phyloP scores from a whole-genome alignment of 2,329 filamentous ascomycete species.

The Fusarium miscanthi region DNA sequence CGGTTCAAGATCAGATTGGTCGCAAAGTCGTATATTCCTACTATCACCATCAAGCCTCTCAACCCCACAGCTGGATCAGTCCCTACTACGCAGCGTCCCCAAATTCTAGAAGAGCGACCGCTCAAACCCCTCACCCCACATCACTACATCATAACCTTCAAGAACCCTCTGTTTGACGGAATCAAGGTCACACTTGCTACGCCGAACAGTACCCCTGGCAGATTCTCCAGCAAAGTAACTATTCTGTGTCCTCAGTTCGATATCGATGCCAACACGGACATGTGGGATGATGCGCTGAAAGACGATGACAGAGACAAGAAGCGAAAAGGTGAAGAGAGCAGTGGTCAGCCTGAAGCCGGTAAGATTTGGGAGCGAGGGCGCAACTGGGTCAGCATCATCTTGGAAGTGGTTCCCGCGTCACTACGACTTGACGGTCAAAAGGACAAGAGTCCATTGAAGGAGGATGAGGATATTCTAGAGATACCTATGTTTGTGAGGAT shows the following conservation, averaged over 20 bases:
- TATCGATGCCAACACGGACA: constrained; percentile 89
- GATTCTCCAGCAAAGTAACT: constrained; percentile 83
- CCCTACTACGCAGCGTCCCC: constrained; percentile 50
- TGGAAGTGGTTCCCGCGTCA: constrained; percentile 83
- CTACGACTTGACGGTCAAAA: constrained; percentile 54
- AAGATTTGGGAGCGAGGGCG: constrained; percentile 96
- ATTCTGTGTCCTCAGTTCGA: constrained; percentile 95
- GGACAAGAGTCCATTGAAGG: constrained; percentile 61
- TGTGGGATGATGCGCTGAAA: constrained; percentile 88
- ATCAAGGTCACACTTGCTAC: constrained; percentile 90
- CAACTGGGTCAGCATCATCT: constrained; percentile 94
- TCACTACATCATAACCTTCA: constrained; percentile 90
- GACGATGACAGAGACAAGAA: constrained; percentile 56
- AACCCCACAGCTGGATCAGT: constrained; percentile 52
- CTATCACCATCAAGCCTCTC: constrained; percentile 77
- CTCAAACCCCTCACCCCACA: constrained; percentile 69
- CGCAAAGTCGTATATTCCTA: constrained; percentile 88
- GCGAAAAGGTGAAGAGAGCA: constrained; percentile 55
- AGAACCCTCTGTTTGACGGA: constrained; percentile 92
- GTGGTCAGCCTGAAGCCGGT: constrained; percentile 77
- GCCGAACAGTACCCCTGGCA: constrained; percentile 80
- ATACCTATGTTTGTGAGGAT: constrained; percentile 94
- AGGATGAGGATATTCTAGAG: constrained; percentile 77
- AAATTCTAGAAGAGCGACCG: constrained; percentile 47
- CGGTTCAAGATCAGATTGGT: constrained; percentile 94